Evolutionary conservation across 148 eudicot species (phyloP).

Genomic region (Euryodendron excelsum): DNA sequence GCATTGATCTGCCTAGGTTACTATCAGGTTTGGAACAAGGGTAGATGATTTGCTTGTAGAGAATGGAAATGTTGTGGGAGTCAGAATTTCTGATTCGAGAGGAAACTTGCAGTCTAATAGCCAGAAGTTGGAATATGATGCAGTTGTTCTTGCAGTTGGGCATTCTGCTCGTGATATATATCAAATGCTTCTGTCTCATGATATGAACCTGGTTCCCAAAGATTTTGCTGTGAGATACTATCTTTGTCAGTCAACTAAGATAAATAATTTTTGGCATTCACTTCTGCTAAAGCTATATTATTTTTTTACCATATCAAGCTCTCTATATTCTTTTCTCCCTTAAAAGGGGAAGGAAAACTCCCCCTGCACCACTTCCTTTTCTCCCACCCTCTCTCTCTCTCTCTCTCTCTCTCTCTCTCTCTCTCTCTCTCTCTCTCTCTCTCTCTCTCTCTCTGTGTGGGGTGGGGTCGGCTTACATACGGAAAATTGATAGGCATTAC

Average conservation of each 20-base stretch:
- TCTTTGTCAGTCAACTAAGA: neutral
- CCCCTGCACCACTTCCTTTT: no score
- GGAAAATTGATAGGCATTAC: no score
- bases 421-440: no score
- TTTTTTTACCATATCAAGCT: neutral
- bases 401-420: no score
- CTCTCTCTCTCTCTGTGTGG: no score
- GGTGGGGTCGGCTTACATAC: no score
- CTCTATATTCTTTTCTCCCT: no score
- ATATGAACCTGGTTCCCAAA: constrained; percentile 65
- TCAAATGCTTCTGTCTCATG: constrained; percentile 87
- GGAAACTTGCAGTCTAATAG: constrained; percentile 26
- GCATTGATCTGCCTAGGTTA: constrained; percentile 49
- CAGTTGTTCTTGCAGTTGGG: constrained; percentile 91
- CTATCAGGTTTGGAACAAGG: constrained; percentile 81
- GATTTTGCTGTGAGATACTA: constrained; percentile 79
- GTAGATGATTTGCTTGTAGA: constrained; percentile 88
- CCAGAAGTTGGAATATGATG: constrained; percentile 69
- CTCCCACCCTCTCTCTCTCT: no score
- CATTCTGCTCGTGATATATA: constrained; percentile 98
- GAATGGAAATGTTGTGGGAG: constrained; percentile 56
- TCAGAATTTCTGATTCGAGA: constrained; percentile 69
- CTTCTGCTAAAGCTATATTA: neutral
- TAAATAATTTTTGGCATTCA: neutral
- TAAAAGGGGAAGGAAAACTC: no score